phyloP scores from a whole-genome alignment of 257 asterid species.

The Solanum megistacrolobum region DNA sequence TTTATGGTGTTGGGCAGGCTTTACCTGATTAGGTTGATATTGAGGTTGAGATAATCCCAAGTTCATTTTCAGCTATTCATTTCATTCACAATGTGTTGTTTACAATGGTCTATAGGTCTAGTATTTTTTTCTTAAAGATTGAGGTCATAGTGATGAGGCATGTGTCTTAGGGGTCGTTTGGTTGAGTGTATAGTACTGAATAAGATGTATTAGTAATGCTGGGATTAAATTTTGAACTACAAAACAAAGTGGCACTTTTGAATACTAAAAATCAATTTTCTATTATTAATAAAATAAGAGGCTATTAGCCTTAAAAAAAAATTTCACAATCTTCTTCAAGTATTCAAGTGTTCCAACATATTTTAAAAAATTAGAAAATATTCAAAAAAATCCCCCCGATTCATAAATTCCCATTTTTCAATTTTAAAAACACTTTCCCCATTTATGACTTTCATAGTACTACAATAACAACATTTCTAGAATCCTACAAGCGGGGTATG shows the following conservation, averaged over 20 bases:
- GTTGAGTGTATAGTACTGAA: neutral
- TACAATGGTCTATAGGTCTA: neutral
- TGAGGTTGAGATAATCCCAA: neutral
- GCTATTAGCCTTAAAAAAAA: neutral
- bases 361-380: no score
- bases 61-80: neutral
- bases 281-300: neutral
- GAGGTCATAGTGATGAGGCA: neutral
- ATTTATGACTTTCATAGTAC: neutral
- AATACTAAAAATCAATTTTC: neutral
- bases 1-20: neutral
- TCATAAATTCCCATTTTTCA: neutral
- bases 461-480: neutral
- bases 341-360: neutral
- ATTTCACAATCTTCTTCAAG: neutral
- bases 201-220: neutral
- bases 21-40: neutral
- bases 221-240: neutral
- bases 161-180: neutral
- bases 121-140: neutral
- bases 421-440: neutral
- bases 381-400: neutral
- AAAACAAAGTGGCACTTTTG: neutral
- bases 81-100: neutral
- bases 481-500: neutral